Evolutionary conservation across 2,329 filamentous ascomycete species (phyloP).

Genomic region (Neofusicoccum sp.): DNA sequence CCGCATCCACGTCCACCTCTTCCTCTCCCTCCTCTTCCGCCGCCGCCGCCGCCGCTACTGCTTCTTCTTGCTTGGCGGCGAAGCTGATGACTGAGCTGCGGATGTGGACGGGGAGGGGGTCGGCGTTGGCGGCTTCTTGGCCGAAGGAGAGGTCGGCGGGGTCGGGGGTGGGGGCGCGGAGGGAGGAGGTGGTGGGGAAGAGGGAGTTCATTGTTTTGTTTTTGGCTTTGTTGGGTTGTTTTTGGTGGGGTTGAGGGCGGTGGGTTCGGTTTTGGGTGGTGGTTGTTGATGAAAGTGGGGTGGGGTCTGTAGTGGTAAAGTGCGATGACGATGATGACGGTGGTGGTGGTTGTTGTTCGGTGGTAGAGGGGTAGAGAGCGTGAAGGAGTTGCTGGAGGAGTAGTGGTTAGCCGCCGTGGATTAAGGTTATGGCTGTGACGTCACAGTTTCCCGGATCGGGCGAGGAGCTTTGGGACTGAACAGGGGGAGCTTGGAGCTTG

Average conservation of each 20-base stretch:
- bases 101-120: background rate
- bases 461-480: background rate
- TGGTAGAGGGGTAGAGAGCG: background rate
- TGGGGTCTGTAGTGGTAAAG: no score
- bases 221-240: no score
- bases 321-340: no score
- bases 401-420: no score
- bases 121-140: background rate
- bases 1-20: no score
- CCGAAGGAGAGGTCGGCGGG: background rate
- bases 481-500: background rate
- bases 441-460: background rate
- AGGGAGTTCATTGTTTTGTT: no score
- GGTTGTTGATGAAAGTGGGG: no score
- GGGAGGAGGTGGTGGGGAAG: background rate
- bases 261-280: no score
- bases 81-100: background rate
- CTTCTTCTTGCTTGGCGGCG: no score
- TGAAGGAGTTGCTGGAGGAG: background rate
- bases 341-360: background rate
- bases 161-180: background rate
- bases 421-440: background rate
- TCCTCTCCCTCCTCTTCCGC: no score
- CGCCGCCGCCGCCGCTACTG: no score
- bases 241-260: no score